Conservation (phyloP, 768 basidiomycete species). For the Glaciozyma martinii region DNA sequence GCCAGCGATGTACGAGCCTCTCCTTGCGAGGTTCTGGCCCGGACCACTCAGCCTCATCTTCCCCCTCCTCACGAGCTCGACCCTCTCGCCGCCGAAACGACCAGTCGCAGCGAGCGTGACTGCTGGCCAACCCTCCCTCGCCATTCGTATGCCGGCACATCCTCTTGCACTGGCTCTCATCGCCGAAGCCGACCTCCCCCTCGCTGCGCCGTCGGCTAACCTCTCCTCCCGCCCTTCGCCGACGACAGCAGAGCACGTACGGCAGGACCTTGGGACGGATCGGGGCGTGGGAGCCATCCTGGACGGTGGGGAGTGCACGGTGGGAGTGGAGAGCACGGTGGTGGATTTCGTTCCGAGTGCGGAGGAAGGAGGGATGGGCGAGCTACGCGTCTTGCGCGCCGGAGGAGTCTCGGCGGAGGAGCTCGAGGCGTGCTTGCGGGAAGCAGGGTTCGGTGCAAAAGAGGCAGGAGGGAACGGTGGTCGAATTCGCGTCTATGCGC, state of each 20-base stretch:
- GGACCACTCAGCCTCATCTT: slow-evolving; percentile 88
- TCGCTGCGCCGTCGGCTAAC: slow-evolving; percentile 94
- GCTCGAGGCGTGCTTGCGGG: slow-evolving; percentile 48
- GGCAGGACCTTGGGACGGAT: slow-evolving; percentile 57
- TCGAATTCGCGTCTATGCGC: slow-evolving; percentile 43
- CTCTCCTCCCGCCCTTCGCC: slow-evolving; percentile 89
- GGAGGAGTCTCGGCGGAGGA: slow-evolving; percentile 90
- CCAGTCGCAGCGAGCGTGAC: slow-evolving; percentile 67
- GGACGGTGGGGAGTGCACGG: slow-evolving; percentile 82
- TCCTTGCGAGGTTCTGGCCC: slow-evolving; percentile 88
- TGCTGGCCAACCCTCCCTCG: slow-evolving; percentile 69
- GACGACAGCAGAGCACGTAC: slow-evolving; percentile 76
- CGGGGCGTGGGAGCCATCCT: slow-evolving; percentile 57
- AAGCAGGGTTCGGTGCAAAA: slow-evolving; percentile 30
- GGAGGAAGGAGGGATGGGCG: slow-evolving; percentile 47
- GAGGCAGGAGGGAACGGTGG: background rate
- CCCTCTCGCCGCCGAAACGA: slow-evolving; percentile 20
- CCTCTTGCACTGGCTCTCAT: slow-evolving; percentile 86
- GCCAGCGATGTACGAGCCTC: slow-evolving; percentile 56
- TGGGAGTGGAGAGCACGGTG: slow-evolving; percentile 93
- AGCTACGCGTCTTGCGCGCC: slow-evolving; percentile 72
- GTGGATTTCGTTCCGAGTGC: slow-evolving; percentile 60
- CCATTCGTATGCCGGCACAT: slow-evolving; percentile 88
- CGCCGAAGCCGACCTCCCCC: slow-evolving; percentile 57
- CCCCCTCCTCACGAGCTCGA: slow-evolving; percentile 42